Evolutionary conservation across 2,329 filamentous ascomycete genomes (phyloP), one percentile per base, ranked within the genome.

Genomic region (Pseudocercospora pini-densiflorae): DNA sequence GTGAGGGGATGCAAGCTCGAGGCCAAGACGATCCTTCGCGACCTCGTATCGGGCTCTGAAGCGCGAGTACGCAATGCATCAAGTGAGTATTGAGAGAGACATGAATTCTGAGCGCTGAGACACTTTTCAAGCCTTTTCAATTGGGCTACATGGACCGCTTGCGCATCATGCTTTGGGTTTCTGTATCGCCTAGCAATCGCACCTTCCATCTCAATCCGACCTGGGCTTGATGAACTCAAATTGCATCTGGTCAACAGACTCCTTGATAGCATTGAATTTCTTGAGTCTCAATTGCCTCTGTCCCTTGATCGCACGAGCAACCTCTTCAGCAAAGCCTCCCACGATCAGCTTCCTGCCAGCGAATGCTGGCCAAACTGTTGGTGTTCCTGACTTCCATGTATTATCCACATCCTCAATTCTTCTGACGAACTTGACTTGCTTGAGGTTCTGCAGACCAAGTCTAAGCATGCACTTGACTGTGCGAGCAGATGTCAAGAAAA

Each of bases 301-400:
- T 5, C 63, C 64, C 33, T 67, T 68, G 16, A 67, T 68, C 27
- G 40, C n/a, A 16, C 59, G 43, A 19, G 62, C 63, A n/a, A 67
- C 54, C 21, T 66, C 61, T 24, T 63, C 66, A 3, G 62, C 60
- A 23, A 69, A 69, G 2, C 64, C 62, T 19, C 65, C 67, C 1
- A 33, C 9, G 5, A 66, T 29, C 16, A 69, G 40, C 7, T 21
- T 59, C 8, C 67, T 40, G 2, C 54, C 47, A 24, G 59, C 60
- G n/a, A 61, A 51, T 4, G 47, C 16, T 12, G 67, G 67, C 62
- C 66, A 71, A 19, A 69, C 64, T 3, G 54, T 31, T 5, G 31
- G 19, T 5, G 60, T 57, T 29, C 63, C 66, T 9, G 19, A 19
- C n/a, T n/a, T 27, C 51, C 45, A 68, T n/a, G 24, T 2, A n/a